Base-by-base conservation (phyloP, 1,284 basidiomycete species). In the Pseudozyma sp. region DNA sequence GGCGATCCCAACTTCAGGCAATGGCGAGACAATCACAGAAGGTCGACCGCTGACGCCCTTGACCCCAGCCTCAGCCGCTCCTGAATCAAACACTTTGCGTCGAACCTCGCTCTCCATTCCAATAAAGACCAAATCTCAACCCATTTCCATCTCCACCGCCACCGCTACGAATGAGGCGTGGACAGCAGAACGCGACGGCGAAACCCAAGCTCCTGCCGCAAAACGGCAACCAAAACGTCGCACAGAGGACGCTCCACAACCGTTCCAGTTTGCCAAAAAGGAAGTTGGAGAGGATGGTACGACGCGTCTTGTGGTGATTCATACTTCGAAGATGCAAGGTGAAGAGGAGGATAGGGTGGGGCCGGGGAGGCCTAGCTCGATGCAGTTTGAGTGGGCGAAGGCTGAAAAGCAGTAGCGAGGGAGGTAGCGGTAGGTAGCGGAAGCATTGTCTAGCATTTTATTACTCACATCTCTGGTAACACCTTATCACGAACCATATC, bases 231-330 rank as follows among this genome's bases (percentile, higher is more conserved):
- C 16, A 13, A 42, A n/a, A 7, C 57, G 53, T 9, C 52, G 25
- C 6, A 35, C 25, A 9, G 52, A 56, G 5, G 57, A 60, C 5
- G 55, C 48, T n/a, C 19, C 9, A 5, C 47, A 38, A 44, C 38
- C 45, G 2, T 71, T 71, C 16, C 63, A 56, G 18, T 59, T 71
- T n/a, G 59, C 59, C 3, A 59, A 54, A 19, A 52, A 58, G n/a
- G 59, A 66, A 31, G 36, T 62, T 4, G 62, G 52, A 1, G 44
- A 44, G 6, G 71, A 66, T 44, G 71, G 71, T 7, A 40, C 42
- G 18, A 65, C 58, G 21, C 21, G 65, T 12, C 19, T 69, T 39
- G 64, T 65, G 12, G 70, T 69, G 16, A 68, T 69, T 11, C 59
- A 62, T 12, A 63, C 59, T 11, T 54, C 48, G 12, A 54, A 59